phyloP scores from a whole-genome alignment of 805 yeast species.

The Wickerhamiella musiphila region DNA sequence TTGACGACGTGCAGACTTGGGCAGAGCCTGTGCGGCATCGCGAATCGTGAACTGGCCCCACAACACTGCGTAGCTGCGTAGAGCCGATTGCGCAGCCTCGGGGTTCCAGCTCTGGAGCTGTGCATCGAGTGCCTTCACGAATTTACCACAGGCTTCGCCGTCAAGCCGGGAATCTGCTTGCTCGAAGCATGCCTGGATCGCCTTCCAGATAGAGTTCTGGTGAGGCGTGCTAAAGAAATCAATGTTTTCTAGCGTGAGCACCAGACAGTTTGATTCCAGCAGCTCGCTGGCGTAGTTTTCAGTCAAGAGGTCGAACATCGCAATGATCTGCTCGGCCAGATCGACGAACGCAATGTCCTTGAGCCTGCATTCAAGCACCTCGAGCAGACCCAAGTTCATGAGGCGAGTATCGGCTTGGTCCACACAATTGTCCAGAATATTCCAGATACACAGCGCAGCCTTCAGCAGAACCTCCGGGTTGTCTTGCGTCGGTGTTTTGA shows the following conservation, averaged over 20 bases:
- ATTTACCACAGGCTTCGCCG: too few relatives aligned
- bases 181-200: too few relatives aligned
- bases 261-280: conserved; percentile 41
- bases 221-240: conserved; percentile 85
- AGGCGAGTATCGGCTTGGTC: conserved; percentile 46
- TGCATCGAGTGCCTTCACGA: too few relatives aligned
- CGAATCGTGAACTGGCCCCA: too few relatives aligned
- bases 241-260: conserved; percentile 49
- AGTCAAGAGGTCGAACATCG: conserved; percentile 22
- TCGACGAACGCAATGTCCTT: conserved; percentile 71
- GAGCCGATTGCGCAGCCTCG: too few relatives aligned
- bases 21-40: too few relatives aligned
- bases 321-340: conserved; percentile 74
- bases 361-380: conserved; percentile 45
- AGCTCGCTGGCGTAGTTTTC: conserved; percentile 18
- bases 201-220: conserved; percentile 60
- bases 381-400: conserved; percentile 47
- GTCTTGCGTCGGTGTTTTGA: too few relatives aligned
- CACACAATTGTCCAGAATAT: conserved; percentile 51
- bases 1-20: too few relatives aligned
- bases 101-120: too few relatives aligned
- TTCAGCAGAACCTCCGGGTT: conserved; percentile 67
- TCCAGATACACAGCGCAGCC: conserved; percentile 70
- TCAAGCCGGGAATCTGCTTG: too few relatives aligned
- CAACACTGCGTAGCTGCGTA: too few relatives aligned